Percentiles rank a stretch among this genome's conserved stretches.
phyloP scores from a whole-genome alignment of 2,329 filamentous ascomycete species.

The Nectriaceae sp. region DNA sequence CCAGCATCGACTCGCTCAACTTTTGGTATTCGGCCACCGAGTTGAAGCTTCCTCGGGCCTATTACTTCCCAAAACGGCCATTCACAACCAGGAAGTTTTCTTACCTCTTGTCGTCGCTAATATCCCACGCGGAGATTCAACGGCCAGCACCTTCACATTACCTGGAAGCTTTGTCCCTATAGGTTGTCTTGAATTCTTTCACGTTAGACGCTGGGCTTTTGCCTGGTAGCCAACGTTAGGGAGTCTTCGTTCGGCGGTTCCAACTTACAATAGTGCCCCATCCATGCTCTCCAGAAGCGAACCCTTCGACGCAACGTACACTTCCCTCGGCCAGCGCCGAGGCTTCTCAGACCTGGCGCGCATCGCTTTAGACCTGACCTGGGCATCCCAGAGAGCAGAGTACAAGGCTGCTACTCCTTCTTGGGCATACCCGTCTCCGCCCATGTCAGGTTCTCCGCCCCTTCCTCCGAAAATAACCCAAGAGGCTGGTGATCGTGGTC shows the following conservation, averaged over 20 bases:
- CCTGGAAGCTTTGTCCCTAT: slow-evolving; percentile 1
- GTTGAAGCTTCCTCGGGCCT: no score
- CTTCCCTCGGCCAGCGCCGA: slow-evolving; percentile 60
- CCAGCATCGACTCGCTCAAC: slow-evolving; percentile 1
- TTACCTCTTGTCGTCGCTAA: slow-evolving; percentile 3
- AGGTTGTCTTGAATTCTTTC: background rate
- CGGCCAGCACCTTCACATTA: slow-evolving; percentile 6
- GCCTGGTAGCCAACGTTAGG: no score
- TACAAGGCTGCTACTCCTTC: slow-evolving; percentile 56
- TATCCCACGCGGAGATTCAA: slow-evolving; percentile 6
- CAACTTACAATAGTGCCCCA: background rate
- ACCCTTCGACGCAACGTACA: slow-evolving; percentile 43
- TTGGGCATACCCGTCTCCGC: slow-evolving; percentile 70
- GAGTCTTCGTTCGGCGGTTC: background rate
- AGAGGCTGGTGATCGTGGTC: slow-evolving; percentile 58
- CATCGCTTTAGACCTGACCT: slow-evolving; percentile 48
- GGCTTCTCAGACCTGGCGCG: slow-evolving; percentile 55
- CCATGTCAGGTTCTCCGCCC: slow-evolving; percentile 71
- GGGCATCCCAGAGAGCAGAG: slow-evolving; percentile 52
- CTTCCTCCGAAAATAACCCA: slow-evolving; percentile 59
- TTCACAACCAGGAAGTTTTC: slow-evolving; percentile 1
- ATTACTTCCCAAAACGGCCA: no score
- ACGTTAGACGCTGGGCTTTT: no score
- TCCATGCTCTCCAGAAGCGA: slow-evolving; percentile 54
- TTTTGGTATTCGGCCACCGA: no score